A percentile compares a stretch with the other conserved stretches of the same genome.
phyloP scores from a whole-genome alignment of 306 rosid species.

The Vigna mungo region DNA sequence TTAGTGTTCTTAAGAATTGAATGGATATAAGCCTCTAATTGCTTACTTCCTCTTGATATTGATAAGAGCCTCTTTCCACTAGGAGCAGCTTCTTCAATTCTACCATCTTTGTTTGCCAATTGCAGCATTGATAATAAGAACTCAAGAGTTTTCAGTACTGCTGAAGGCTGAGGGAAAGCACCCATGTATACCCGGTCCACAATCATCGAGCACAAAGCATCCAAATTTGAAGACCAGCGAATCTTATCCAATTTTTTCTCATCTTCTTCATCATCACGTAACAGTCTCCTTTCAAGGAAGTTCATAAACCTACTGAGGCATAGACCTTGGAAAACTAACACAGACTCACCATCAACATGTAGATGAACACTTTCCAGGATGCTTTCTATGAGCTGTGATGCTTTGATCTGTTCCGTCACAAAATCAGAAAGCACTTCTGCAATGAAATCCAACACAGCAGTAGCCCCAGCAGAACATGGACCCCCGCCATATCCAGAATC shows the following conservation, averaged over 20 bases:
- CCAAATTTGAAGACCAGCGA: slow-evolving; percentile 97
- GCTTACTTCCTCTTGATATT: slow-evolving; percentile 90
- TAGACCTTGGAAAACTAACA: slow-evolving; percentile 94
- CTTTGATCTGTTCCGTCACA: slow-evolving; percentile 90
- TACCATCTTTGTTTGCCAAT: slow-evolving; percentile 96
- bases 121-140: slow-evolving; percentile 97
- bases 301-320: slow-evolving; percentile 94
- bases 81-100: slow-evolving; percentile 94
- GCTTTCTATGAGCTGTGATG: slow-evolving; percentile 77
- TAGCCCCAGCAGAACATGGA: slow-evolving; percentile 97
- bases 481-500: slow-evolving; percentile 99
- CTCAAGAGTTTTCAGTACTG: slow-evolving; percentile 87
- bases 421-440: slow-evolving; percentile 97
- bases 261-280: slow-evolving; percentile 98
- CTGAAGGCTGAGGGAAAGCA: slow-evolving; percentile 94
- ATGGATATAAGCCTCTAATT: slow-evolving; percentile 94
- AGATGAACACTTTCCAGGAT: slow-evolving; percentile 90
- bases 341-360: slow-evolving; percentile 77
- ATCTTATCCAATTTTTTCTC: slow-evolving; percentile 92
- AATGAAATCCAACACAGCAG: slow-evolving; percentile 92
- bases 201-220: slow-evolving; percentile 94
- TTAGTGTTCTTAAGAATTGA: slow-evolving; percentile 92
- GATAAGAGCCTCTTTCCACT: slow-evolving; percentile 89
- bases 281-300: slow-evolving; percentile 94
- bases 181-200: slow-evolving; percentile 99